Percentiles rank a stretch among this genome's conserved stretches.
phyloP scores from a whole-genome alignment of 768 basidiomycete genomes.

The Leucosporidium creatinivorum region DNA sequence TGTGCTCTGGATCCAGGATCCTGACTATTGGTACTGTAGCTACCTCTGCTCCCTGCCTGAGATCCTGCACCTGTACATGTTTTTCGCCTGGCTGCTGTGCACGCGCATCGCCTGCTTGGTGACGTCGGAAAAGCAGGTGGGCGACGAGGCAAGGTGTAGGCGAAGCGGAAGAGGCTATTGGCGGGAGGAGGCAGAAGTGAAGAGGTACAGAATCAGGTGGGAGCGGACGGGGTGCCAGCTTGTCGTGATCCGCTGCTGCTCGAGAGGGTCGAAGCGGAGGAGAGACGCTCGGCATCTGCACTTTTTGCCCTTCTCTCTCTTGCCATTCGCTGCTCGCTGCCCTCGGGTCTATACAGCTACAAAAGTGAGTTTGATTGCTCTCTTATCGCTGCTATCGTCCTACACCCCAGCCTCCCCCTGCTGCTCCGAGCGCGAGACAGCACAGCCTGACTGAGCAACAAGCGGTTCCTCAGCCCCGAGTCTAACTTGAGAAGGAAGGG shows the following conservation, averaged over 20 bases:
- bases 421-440: too few relatives aligned
- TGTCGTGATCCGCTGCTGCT: background rate
- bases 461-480: too few relatives aligned
- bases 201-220: conserved; percentile 12
- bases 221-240: background rate
- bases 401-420: too few relatives aligned
- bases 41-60: background rate
- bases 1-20: conserved; percentile 17
- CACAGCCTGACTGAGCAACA: too few relatives aligned
- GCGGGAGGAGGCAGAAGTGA: background rate
- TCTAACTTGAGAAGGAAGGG: too few relatives aligned
- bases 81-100: background rate
- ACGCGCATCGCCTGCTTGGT: background rate
- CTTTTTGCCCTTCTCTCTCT: too few relatives aligned
- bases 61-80: background rate
- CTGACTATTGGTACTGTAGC: conserved; percentile 1
- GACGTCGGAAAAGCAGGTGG: background rate
- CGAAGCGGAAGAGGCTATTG: background rate
- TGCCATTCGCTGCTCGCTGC: too few relatives aligned
- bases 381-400: too few relatives aligned
- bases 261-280: too few relatives aligned
- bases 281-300: too few relatives aligned
- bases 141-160: background rate
- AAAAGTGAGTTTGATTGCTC: too few relatives aligned
- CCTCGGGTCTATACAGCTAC: too few relatives aligned